Evolutionary conservation across 2,329 filamentous ascomycete genomes (phyloP).

Genomic region (Dactylellina drechsleri): DNA sequence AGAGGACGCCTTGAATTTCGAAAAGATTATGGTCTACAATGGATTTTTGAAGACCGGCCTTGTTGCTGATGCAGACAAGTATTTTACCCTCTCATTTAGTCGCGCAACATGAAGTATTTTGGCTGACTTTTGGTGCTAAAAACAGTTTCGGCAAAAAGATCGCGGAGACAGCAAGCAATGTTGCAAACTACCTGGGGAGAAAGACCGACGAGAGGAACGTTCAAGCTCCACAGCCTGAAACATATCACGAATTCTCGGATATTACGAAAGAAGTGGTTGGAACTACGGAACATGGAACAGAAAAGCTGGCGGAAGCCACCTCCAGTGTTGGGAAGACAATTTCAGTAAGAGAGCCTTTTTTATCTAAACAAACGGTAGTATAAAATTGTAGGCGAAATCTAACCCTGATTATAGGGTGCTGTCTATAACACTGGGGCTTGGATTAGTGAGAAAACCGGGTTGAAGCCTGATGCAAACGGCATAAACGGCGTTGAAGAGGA

Average conservation of each 20-base stretch:
- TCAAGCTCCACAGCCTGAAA: slow-evolving; percentile 20
- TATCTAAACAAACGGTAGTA: not conserved
- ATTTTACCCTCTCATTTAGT: not conserved
- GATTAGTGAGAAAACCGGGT: slow-evolving; percentile 55
- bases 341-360: slow-evolving; percentile 21
- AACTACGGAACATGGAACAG: slow-evolving; percentile 42
- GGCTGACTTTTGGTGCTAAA: too few species aligned
- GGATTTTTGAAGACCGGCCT: slow-evolving; percentile 55
- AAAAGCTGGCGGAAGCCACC: slow-evolving; percentile 51
- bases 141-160: slow-evolving; percentile 48
- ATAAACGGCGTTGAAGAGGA: not conserved
- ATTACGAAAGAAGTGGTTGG: slow-evolving; percentile 49
- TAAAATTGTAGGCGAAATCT: not conserved
- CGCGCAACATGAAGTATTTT: not conserved
- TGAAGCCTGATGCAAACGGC: slow-evolving; percentile 9
- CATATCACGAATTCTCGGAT: slow-evolving; percentile 52
- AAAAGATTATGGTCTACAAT: slow-evolving; percentile 55
- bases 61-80: slow-evolving; percentile 56
- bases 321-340: slow-evolving; percentile 49
- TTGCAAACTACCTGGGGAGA: slow-evolving; percentile 31
- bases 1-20: slow-evolving; percentile 55
- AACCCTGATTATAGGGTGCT: slow-evolving; percentile 28
- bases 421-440: slow-evolving; percentile 55
- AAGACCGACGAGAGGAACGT: slow-evolving; percentile 45
- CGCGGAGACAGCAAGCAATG: slow-evolving; percentile 40